Conservation (phyloP, 169 alveolate species). For the Plasmodium gonderi region DNA sequence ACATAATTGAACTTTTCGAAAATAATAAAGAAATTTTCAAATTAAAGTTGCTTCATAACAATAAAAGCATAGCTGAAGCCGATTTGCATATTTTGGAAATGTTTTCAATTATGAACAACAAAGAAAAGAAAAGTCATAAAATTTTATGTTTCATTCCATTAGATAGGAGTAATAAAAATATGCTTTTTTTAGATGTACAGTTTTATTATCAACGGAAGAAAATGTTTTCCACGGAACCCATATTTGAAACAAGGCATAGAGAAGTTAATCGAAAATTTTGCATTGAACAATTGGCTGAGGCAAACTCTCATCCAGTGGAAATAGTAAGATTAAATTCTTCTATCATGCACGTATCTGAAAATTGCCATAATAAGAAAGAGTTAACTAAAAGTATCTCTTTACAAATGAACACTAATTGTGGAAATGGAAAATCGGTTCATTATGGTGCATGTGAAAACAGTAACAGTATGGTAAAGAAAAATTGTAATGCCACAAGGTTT, state of each 20-base stretch:
- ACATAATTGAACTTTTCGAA: slow-evolving; percentile 46
- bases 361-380: neutral
- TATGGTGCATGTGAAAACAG: too few relatives aligned
- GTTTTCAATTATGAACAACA: slow-evolving; percentile 30
- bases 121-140: slow-evolving; percentile 41
- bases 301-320: neutral
- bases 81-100: slow-evolving; percentile 53
- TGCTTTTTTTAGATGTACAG: slow-evolving; percentile 62
- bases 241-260: slow-evolving; percentile 21
- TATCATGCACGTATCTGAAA: neutral
- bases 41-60: neutral
- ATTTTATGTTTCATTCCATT: slow-evolving; percentile 29
- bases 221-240: neutral
- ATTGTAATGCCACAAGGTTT: neutral
- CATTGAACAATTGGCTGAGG: neutral
- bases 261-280: neutral
- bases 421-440: neutral
- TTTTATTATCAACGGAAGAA: slow-evolving; percentile 33
- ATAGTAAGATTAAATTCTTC: neutral
- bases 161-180: neutral
- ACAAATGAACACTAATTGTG: neutral
- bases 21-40: slow-evolving; percentile 42
- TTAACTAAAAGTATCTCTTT: neutral
- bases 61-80: slow-evolving; percentile 46
- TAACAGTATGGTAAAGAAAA: too few relatives aligned